Evolutionary conservation across 1,284 basidiomycete genomes (phyloP), one percentile per base, ranked within the genome.

Genomic region (Xanthoconium separans): DNA sequence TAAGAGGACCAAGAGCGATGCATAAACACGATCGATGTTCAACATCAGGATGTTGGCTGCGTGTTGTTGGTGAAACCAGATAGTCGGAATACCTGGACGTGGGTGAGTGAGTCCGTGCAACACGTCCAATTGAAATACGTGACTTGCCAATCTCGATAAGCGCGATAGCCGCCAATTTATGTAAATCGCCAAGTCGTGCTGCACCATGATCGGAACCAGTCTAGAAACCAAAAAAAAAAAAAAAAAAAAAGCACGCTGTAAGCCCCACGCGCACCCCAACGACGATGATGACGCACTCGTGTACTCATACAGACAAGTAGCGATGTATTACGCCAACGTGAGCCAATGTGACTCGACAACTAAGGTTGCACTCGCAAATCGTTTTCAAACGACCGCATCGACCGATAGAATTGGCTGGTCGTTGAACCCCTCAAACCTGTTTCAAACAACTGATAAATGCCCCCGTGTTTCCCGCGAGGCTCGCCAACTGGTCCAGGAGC

Each of bases 11-110:
- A 84, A 65, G 1, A 75, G 79, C 6, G 78, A 77, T 11, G 80
- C 82, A 4, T 80, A 63, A 82, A 82, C 67, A 83, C 80, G 16
- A 82, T 85, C 24, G 49, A 83, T 60, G 47, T 81, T 83, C n/a
- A n/a, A n/a, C 45, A 83, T 66, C 20, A 85, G 61, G 45, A 79
- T 81, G 56, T 64, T 71, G 8, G 78, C 73, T 0, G 75, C 77
- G 44, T 83, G 81, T 55, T 78, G 76, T 58, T 85, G 83, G 27
- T 81, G 79, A 51, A 81, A 82, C 43, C 80, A 76, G 47, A 84
- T 82, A 2, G 78, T 81, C 7, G 82, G 81, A 42, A 84, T 76
- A 60, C 82, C 82, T 83, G 51, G 18, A 18, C 8, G 53, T 20
- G 12, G 31, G 24, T 36, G 44, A 16, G 69, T 39, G 58, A 18